phyloP scores from a whole-genome alignment of 1,284 basidiomycete species.

The Prillingera fragicola region DNA sequence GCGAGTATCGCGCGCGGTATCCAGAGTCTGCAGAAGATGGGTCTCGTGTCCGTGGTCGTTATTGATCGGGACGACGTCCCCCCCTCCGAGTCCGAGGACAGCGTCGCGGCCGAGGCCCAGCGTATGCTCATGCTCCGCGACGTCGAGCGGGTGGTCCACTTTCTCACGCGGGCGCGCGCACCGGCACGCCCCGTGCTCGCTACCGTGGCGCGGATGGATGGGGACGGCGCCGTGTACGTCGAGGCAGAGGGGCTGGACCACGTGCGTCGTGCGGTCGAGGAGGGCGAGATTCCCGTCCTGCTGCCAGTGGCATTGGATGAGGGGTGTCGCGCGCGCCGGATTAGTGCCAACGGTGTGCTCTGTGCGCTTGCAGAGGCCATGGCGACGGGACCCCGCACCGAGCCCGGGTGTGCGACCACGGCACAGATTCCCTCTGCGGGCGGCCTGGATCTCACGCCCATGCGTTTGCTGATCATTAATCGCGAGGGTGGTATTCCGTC shows the following conservation, averaged over 20 bases:
- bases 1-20: conserved; percentile 89
- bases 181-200: conserved; percentile 80
- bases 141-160: conserved; percentile 73
- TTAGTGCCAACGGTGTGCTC: conserved; percentile 86
- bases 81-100: conserved; percentile 55
- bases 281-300: conserved; percentile 93
- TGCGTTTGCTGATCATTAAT: conserved; percentile 96
- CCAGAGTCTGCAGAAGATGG: conserved; percentile 91
- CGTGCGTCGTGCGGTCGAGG: conserved; percentile 78
- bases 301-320: conserved; percentile 91
- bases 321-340: conserved; percentile 75
- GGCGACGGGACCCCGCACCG: conserved; percentile 53
- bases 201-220: conserved; percentile 66
- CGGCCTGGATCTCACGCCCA: conserved; percentile 67
- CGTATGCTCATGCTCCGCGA: conserved; percentile 74
- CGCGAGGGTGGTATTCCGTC: conserved; percentile 95
- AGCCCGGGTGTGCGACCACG: too few species aligned
- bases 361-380: conserved; percentile 83
- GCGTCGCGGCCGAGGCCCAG: conserved; percentile 32
- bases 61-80: conserved; percentile 79
- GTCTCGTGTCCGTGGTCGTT: conserved; percentile 89
- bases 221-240: conserved; percentile 37
- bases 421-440: background rate
- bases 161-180: conserved; percentile 77
- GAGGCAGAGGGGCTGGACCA: conserved; percentile 68